Evolutionary conservation across 257 asterid species (phyloP).

Genomic region (Solanum chiquidenum): DNA sequence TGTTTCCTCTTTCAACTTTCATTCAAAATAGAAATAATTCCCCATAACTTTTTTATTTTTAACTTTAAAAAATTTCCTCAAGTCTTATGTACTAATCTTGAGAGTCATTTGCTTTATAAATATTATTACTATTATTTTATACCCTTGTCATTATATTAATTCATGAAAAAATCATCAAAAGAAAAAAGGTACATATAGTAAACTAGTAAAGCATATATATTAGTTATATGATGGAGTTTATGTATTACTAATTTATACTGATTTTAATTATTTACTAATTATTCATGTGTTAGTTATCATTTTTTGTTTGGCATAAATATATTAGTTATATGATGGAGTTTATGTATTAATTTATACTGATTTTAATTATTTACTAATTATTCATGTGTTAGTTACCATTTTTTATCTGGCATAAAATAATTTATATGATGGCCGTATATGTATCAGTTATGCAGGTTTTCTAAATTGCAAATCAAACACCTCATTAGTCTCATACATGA

Average conservation of each 20-base stretch:
- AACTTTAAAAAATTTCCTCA: not conserved
- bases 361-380: no score
- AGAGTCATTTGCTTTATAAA: not conserved
- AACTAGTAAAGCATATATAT: not conserved
- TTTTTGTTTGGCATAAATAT: no score
- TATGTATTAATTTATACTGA: no score
- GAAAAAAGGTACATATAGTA: not conserved
- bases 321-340: not conserved
- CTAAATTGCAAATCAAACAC: not conserved
- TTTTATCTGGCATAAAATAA: not conserved
- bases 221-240: no score
- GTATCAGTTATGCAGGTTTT: no score
- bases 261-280: no score
- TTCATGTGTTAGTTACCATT: not conserved
- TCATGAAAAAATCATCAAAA: not conserved
- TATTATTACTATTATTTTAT: not conserved
- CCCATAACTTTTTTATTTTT: not conserved
- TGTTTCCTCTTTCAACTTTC: not conserved
- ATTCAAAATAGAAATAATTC: not conserved
- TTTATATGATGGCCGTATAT: no score
- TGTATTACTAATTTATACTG: no score
- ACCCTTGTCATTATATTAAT: not conserved
- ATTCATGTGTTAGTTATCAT: no score
- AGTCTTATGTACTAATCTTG: not conserved
- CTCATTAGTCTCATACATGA: not conserved